These are phyloP conservation scores for Coniochaeta sp. DNA, from an alignment of 2,329 filamentous ascomycete species.

Conservation along the genomic window DNA sequence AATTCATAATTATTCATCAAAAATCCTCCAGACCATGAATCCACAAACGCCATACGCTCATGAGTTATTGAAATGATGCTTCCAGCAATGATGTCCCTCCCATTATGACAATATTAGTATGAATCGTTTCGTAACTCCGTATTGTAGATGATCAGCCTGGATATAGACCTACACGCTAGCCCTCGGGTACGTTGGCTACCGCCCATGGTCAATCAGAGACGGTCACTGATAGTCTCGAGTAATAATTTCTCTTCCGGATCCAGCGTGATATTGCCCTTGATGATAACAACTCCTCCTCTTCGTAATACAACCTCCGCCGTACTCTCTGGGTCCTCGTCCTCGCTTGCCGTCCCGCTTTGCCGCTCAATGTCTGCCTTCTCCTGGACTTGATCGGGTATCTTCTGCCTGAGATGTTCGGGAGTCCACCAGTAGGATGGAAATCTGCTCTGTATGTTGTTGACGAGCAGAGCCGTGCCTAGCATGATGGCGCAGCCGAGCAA, in stretches of 20 bases:
- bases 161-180: too few relatives aligned
- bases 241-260: slow-evolving; percentile 12
- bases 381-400: slow-evolving; percentile 10
- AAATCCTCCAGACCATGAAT: background rate
- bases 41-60: background rate
- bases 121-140: background rate
- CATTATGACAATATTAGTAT: background rate
- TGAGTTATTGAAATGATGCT: background rate
- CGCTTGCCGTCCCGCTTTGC: background rate
- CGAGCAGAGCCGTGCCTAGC: slow-evolving; percentile 50
- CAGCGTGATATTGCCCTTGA: slow-evolving; percentile 10
- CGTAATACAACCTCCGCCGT: slow-evolving; percentile 5
- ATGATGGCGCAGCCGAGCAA: slow-evolving; percentile 54
- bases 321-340: slow-evolving; percentile 2
- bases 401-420: slow-evolving; percentile 24
- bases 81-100: background rate
- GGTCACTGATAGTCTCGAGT: slow-evolving; percentile 12
- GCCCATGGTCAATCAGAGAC: slow-evolving; percentile 5
- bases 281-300: slow-evolving; percentile 6
- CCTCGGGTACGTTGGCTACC: background rate
- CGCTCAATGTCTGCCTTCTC: background rate
- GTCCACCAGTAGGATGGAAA: slow-evolving; percentile 70
- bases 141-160: background rate
- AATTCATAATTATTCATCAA: background rate
- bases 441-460: slow-evolving; percentile 62